Evolutionary conservation across 768 basidiomycete species (phyloP).

Genomic region (Podaxis rugospora): DNA sequence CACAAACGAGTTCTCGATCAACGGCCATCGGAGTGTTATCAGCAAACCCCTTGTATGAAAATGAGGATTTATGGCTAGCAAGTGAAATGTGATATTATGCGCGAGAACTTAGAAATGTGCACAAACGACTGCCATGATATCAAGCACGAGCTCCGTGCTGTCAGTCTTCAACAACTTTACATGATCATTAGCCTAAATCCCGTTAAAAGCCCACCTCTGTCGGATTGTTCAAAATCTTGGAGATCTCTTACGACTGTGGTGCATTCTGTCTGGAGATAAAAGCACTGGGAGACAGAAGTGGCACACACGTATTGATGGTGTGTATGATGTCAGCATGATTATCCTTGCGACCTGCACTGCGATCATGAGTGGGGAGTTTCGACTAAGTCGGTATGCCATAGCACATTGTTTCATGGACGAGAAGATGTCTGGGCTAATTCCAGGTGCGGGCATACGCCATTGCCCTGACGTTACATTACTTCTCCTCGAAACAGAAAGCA

Average conservation of each 20-base stretch:
- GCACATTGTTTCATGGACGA: too few species aligned
- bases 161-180: constrained; percentile 47
- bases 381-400: neutral
- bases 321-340: constrained; percentile 20
- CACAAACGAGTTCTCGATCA: constrained; percentile 52
- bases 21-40: constrained; percentile 56
- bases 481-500: too few species aligned
- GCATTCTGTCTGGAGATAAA: neutral
- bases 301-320: constrained; percentile 18
- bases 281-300: constrained; percentile 1
- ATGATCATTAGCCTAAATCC: constrained; percentile 37
- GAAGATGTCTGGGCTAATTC: too few species aligned
- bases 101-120: constrained; percentile 55
- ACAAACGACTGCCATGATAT: constrained; percentile 68
- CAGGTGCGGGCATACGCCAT: too few species aligned
- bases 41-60: constrained; percentile 54
- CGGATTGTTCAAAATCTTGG: constrained; percentile 29
- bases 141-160: constrained; percentile 47
- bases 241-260: constrained; percentile 19
- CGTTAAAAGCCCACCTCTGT: constrained; percentile 35
- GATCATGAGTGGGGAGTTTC: constrained; percentile 44
- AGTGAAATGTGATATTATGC: neutral
- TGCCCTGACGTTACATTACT: too few species aligned
- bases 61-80: constrained; percentile 22
- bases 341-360: constrained; percentile 30